phyloP scores from a whole-genome alignment of 2,329 filamentous ascomycete genomes.

The Colletotrichum lindemuthianum region DNA sequence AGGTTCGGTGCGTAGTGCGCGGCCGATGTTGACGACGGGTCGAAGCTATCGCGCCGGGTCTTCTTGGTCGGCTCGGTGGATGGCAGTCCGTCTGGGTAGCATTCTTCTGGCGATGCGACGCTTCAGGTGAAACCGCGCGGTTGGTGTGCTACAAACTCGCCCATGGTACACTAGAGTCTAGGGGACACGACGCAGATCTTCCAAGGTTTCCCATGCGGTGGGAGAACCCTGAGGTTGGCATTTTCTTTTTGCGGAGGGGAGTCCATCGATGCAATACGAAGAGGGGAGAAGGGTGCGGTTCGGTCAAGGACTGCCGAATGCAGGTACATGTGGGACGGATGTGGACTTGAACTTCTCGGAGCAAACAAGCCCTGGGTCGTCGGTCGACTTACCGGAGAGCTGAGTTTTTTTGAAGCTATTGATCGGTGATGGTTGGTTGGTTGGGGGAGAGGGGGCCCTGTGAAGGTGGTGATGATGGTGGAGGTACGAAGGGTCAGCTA shows the following conservation, averaged over 20 bases:
- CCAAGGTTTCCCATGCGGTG: constrained; percentile 29
- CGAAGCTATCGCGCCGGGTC: constrained; percentile 16
- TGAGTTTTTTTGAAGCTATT: no score
- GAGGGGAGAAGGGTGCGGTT: background rate
- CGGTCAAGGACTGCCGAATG: constrained; percentile 28
- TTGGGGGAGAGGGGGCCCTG: no score
- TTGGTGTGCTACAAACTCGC: constrained; percentile 16
- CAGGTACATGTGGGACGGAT: constrained; percentile 23
- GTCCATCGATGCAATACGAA: constrained; percentile 22
- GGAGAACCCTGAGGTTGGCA: constrained; percentile 33
- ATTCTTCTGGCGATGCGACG: constrained; percentile 28
- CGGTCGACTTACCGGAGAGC: no score
- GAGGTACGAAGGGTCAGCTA: background rate
- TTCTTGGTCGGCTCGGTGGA: background rate
- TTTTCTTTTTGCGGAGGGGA: background rate
- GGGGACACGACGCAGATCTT: constrained; percentile 32
- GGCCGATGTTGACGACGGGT: background rate
- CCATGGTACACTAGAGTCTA: background rate
- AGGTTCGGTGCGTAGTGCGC: constrained; percentile 11
- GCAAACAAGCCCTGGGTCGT: no score
- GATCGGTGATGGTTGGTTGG: no score
- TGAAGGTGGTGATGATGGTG: background rate
- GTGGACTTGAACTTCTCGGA: background rate
- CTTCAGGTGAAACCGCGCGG: constrained; percentile 32
- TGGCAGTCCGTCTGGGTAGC: background rate